phyloP scores from a whole-genome alignment of 495 filamentous ascomycete species.

The Tricharina praecox region DNA sequence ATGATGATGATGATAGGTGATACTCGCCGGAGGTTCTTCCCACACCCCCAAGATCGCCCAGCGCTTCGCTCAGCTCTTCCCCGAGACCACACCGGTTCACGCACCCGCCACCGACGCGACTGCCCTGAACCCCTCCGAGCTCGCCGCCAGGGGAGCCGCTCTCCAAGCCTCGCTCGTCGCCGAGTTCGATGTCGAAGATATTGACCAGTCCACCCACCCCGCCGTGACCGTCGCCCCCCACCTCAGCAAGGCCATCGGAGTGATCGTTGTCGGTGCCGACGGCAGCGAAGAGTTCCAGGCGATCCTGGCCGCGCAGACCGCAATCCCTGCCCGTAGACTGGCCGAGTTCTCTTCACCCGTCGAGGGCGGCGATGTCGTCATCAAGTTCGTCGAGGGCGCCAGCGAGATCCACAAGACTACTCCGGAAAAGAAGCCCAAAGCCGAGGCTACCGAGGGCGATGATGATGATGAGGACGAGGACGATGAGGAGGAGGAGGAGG shows the following conservation, averaged over 20 bases:
- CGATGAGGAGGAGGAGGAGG: conserved; percentile 65
- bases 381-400: conserved; percentile 71
- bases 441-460: conserved; percentile 36
- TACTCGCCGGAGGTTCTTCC: conserved; percentile 78
- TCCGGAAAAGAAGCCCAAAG: conserved; percentile 52
- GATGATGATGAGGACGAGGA: conserved; percentile 50
- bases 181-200: conserved; percentile 83
- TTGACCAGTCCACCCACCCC: conserved; percentile 88
- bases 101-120: conserved; percentile 58
- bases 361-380: conserved; percentile 66
- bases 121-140: conserved; percentile 85
- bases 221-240: conserved; percentile 88
- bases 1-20: conserved; percentile 36
- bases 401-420: conserved; percentile 81
- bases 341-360: conserved; percentile 56
- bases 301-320: conserved; percentile 68
- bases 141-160: conserved; percentile 75
- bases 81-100: conserved; percentile 56
- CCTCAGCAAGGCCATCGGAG: conserved; percentile 71
- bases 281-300: conserved; percentile 52
- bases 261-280: conserved; percentile 52
- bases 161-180: conserved; percentile 86
- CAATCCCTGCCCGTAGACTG: conserved; percentile 70
- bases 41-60: conserved; percentile 86
- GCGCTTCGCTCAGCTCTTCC: conserved; percentile 61